These are phyloP conservation scores for Aspergillus hortae DNA, from an alignment of 2,329 filamentous ascomycete species.

Conservation along the genomic window DNA sequence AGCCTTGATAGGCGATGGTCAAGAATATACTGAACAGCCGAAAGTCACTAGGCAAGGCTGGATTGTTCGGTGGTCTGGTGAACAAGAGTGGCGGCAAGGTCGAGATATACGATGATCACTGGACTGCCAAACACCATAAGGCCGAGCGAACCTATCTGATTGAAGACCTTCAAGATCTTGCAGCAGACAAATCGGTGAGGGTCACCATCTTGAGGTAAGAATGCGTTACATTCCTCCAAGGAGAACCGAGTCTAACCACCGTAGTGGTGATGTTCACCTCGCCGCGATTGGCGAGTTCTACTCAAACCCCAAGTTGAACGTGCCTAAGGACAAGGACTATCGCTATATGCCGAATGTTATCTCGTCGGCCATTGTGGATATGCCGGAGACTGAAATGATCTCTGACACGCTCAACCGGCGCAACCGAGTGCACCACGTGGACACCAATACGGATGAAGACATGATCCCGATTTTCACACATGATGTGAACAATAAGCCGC, in stretches of 20 bases:
- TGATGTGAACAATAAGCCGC: conserved; percentile 81
- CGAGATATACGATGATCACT: conserved; percentile 93
- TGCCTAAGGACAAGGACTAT: conserved; percentile 87
- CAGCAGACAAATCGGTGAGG: conserved; percentile 86
- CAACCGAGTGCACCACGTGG: conserved; percentile 69
- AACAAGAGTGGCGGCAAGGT: conserved; percentile 90
- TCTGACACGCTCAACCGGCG: conserved; percentile 90
- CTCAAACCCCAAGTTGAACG: conserved; percentile 76
- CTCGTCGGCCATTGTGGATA: conserved; percentile 90
- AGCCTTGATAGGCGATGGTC: conserved; percentile 56
- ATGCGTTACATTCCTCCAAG: background rate
- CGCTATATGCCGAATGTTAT: conserved; percentile 96
- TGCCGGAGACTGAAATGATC: conserved; percentile 80
- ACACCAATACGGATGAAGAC: conserved; percentile 77
- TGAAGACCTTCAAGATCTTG: conserved; percentile 87
- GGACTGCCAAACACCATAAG: conserved; percentile 95
- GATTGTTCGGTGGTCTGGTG: conserved; percentile 72
- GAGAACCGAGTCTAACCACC: conserved; percentile 2
- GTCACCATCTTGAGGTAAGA: conserved; percentile 76
- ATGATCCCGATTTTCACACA: conserved; percentile 93
- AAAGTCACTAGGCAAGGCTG: conserved; percentile 80
- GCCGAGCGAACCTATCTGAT: conserved; percentile 81
- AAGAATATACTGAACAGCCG: conserved; percentile 74
- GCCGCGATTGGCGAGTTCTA: conserved; percentile 93
- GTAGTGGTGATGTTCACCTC: conserved; percentile 85